These are phyloP conservation scores for Bremia lactucae DNA, from an alignment of 352 stramenopile species.

Conservation along the genomic window DNA sequence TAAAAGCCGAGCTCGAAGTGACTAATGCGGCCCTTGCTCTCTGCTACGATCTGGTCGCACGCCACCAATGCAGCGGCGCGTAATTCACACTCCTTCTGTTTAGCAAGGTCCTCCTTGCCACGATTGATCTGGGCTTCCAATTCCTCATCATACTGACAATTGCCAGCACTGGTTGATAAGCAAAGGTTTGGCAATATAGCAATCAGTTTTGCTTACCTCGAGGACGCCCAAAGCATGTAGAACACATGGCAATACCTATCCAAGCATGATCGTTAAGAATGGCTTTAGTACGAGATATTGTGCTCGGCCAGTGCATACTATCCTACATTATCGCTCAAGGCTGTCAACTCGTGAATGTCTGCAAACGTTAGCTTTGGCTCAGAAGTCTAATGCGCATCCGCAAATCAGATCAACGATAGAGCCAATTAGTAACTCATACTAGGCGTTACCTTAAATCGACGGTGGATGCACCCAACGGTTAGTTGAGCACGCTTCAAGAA, in stretches of 20 bases:
- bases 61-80: slow-evolving; percentile 56
- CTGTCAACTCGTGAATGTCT: slow-evolving; percentile 55
- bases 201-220: slow-evolving; percentile 26
- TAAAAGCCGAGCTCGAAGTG: slow-evolving; percentile 50
- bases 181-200: neutral
- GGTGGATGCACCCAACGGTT: slow-evolving; percentile 35
- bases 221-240: slow-evolving; percentile 58
- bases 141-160: slow-evolving; percentile 38
- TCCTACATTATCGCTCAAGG: slow-evolving; percentile 56
- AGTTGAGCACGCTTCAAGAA: slow-evolving; percentile 72
- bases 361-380: slow-evolving; percentile 39
- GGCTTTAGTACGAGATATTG: neutral
- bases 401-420: too few species aligned
- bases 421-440: too few species aligned
- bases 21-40: slow-evolving; percentile 34
- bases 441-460: slow-evolving; percentile 46
- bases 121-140: slow-evolving; percentile 37
- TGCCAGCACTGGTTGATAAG: slow-evolving; percentile 1
- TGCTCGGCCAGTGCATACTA: neutral
- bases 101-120: slow-evolving; percentile 32
- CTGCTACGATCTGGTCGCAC: slow-evolving; percentile 51
- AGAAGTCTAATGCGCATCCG: slow-evolving; percentile 25
- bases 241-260: slow-evolving; percentile 61
- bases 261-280: too few species aligned
- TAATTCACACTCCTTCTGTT: slow-evolving; percentile 50